These are phyloP conservation scores for Arabidopsis thaliana DNA, from an alignment of 345 rosid species.

Conservation along the genomic window DNA sequence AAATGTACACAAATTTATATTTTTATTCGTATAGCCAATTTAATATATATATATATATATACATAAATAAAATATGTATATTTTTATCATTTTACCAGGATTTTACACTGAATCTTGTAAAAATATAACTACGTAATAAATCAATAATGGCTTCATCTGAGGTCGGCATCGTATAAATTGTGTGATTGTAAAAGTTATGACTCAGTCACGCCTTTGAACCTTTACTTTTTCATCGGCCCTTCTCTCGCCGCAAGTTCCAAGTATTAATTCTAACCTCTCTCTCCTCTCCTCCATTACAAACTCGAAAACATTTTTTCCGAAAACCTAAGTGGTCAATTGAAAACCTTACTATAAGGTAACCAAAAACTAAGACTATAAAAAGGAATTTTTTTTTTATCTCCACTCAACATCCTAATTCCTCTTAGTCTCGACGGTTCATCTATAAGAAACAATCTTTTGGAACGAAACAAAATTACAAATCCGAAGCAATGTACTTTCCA, in stretches of 20 bases:
- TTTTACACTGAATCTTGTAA: too few species aligned
- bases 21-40: too few species aligned
- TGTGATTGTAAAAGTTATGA: conserved; percentile 26
- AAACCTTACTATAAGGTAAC: neutral
- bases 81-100: too few species aligned
- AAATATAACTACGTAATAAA: too few species aligned
- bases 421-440: neutral
- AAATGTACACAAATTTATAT: too few species aligned
- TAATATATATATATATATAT: too few species aligned
- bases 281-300: neutral
- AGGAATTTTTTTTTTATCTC: neutral
- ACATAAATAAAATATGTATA: too few species aligned
- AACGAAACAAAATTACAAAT: neutral
- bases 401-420: neutral
- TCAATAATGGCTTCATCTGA: neutral
- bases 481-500: neutral
- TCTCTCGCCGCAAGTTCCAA: neutral
- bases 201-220: conserved; percentile 4
- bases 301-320: neutral
- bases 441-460: neutral
- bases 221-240: conserved; percentile 3
- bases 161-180: neutral
- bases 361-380: neutral
- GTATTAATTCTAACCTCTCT: neutral
- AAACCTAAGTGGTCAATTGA: neutral